Evolutionary conservation across 2,329 filamentous ascomycete genomes (phyloP).

Genomic region (Thielaviopsis musarum): DNA sequence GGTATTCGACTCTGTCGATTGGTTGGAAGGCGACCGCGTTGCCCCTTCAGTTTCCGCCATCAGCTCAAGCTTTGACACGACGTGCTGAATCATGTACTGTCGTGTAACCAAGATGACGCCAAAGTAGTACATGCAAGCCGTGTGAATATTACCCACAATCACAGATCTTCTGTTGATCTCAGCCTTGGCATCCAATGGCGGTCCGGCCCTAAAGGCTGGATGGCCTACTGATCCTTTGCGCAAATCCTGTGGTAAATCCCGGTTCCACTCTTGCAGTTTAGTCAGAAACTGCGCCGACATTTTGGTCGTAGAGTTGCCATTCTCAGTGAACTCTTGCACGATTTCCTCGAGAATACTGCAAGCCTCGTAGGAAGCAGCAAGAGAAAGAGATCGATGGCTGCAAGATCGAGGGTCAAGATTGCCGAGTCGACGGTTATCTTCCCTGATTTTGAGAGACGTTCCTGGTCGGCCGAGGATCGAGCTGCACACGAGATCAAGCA

Average conservation of each 20-base stretch:
- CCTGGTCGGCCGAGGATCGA: conserved; percentile 13
- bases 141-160: conserved; percentile 11
- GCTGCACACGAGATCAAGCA: conserved; percentile 12
- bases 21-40: conserved; percentile 18
- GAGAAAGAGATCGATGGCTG: conserved; percentile 5
- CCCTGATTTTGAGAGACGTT: neutral
- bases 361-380: conserved; percentile 9
- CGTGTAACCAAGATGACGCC: conserved; percentile 12
- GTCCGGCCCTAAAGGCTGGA: neutral
- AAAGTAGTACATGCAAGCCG: conserved; percentile 14
- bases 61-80: conserved; percentile 9
- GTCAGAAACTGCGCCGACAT: conserved; percentile 6
- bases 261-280: conserved; percentile 7
- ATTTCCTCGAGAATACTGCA: conserved; percentile 10
- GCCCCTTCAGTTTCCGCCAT: conserved; percentile 17
- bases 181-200: neutral
- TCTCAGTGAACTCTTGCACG: conserved; percentile 4
- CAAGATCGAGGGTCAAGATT: neutral
- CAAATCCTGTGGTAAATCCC: neutral
- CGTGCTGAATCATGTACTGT: conserved; percentile 12
- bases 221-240: neutral
- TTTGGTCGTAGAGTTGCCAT: neutral
- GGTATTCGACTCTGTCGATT: conserved; percentile 10
- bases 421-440: neutral
- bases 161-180: conserved; percentile 1